Conservation (phyloP, 129 eudicot genomes). For the Smallanthus sonchifolius region DNA sequence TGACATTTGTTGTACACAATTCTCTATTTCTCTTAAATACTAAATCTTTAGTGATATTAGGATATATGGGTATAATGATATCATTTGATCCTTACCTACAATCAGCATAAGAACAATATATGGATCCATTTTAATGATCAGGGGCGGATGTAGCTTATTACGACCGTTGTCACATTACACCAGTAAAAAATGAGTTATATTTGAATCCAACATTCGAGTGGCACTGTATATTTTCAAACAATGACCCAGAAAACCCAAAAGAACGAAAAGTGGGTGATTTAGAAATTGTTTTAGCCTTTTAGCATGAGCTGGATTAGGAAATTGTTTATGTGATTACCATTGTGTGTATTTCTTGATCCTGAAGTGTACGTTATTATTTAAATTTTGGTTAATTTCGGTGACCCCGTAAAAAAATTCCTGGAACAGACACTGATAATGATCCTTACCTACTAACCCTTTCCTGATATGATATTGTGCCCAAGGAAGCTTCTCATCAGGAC, state of each 20-base stretch:
- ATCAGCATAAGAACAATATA: neutral
- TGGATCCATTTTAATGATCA: neutral
- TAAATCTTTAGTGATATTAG: neutral
- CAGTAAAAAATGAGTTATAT: no score
- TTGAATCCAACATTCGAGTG: no score
- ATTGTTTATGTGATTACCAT: neutral
- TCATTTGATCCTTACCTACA: neutral
- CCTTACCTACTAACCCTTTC: slow-evolving; percentile 63
- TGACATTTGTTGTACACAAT: neutral
- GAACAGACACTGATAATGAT: neutral
- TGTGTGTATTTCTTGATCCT: neutral
- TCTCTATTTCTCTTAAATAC: neutral
- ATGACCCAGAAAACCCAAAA: no score
- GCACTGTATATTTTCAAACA: no score
- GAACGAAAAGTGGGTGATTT: no score
- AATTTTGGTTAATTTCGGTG: neutral
- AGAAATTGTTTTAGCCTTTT: no score
- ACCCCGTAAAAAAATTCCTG: neutral
- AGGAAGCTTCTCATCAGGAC: slow-evolving; percentile 52
- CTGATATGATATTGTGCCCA: slow-evolving; percentile 62
- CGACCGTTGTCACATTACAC: no score
- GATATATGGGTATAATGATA: neutral
- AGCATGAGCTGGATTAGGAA: neutral
- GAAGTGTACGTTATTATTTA: neutral
- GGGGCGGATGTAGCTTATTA: neutral